phyloP scores from a whole-genome alignment of 2,329 filamentous ascomycete genomes.

The Massarina eburnea region DNA sequence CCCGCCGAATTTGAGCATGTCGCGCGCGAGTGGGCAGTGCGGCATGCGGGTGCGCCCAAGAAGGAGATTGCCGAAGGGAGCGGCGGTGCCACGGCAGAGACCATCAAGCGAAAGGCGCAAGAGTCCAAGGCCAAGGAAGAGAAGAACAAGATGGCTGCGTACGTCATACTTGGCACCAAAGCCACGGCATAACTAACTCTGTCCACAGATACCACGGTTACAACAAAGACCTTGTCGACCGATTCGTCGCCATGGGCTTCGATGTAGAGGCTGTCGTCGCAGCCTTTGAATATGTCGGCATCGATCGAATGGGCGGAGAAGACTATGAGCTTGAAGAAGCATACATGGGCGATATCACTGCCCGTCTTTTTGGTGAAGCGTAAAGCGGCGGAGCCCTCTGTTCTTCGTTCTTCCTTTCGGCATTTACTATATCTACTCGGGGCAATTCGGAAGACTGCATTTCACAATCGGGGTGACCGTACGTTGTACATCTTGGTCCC shows the following conservation, averaged over 20 bases:
- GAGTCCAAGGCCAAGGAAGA: slow-evolving; percentile 61
- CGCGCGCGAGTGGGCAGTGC: slow-evolving; percentile 88
- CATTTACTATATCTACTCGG: background rate
- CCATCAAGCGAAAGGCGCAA: slow-evolving; percentile 56
- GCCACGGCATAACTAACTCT: slow-evolving; percentile 27
- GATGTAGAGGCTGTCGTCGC: slow-evolving; percentile 82
- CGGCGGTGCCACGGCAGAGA: slow-evolving; percentile 55
- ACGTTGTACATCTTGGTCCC: background rate
- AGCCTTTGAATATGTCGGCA: slow-evolving; percentile 78
- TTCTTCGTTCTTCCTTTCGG: background rate
- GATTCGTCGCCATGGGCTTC: slow-evolving; percentile 90
- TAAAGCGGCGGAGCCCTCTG: slow-evolving; percentile 33
- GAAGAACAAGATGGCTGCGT: slow-evolving; percentile 58
- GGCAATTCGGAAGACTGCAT: background rate
- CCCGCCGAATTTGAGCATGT: slow-evolving; percentile 78
- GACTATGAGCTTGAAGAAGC: slow-evolving; percentile 88
- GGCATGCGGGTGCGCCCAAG: slow-evolving; percentile 74
- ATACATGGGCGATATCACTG: slow-evolving; percentile 88
- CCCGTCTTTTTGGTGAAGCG: slow-evolving; percentile 78
- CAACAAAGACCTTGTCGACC: slow-evolving; percentile 77
- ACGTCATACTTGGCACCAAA: slow-evolving; percentile 27
- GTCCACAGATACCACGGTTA: slow-evolving; percentile 77
- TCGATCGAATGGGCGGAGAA: slow-evolving; percentile 73
- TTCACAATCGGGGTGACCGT: background rate
- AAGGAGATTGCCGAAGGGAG: slow-evolving; percentile 56